phyloP scores from a whole-genome alignment of 2,329 filamentous ascomycete species.

The Sporothrix humicola region DNA sequence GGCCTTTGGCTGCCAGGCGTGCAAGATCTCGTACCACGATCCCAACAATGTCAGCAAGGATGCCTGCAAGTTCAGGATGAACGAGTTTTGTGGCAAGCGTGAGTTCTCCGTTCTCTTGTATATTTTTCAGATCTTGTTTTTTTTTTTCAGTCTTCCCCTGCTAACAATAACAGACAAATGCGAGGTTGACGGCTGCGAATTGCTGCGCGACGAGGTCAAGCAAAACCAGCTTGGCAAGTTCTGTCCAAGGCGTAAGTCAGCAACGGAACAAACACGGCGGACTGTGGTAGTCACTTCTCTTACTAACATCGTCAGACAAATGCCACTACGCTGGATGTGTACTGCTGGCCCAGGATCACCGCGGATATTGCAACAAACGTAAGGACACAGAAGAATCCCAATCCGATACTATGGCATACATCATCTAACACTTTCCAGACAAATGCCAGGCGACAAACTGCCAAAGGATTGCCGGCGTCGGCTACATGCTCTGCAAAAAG shows the following conservation, averaged over 20 bases:
- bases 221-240: not conserved
- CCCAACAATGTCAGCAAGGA: not conserved
- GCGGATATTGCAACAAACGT: conserved; percentile 31
- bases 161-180: conserved; percentile 31
- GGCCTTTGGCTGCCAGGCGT: not conserved
- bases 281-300: not conserved
- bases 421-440: conserved; percentile 20
- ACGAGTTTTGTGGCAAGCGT: conserved; percentile 34
- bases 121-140: not conserved
- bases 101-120: not conserved
- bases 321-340: conserved; percentile 33
- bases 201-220: conserved; percentile 25
- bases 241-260: conserved; percentile 28
- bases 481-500: conserved; percentile 33
- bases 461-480: conserved; percentile 7
- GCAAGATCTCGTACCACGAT: conserved; percentile 30
- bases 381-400: not conserved
- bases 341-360: not conserved
- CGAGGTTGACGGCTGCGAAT: conserved; percentile 9
- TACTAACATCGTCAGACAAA: conserved; percentile 23
- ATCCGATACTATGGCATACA: not conserved
- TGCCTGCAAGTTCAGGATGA: conserved; percentile 27
- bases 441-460: conserved; percentile 27
- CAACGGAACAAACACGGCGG: not conserved
- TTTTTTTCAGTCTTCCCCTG: not conserved